Base-by-base conservation (phyloP, 169 alveolate species). In the Cryptosporidium baileyi region DNA sequence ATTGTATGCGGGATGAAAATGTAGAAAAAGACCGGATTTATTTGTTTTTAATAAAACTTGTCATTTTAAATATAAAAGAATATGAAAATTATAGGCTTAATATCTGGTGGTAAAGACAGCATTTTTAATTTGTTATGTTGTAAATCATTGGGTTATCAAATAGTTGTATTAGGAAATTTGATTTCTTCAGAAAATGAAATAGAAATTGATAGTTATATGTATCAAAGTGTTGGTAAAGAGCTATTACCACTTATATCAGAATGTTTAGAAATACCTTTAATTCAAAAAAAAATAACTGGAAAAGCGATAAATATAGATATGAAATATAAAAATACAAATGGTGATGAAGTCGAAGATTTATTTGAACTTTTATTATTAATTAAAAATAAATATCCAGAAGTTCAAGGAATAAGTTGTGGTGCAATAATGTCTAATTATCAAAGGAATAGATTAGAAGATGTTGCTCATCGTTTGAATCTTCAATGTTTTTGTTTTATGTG, bases 401-500 rank as follows among this genome's bases (percentile, higher is more conserved):
- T 96, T 24, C 89, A 94, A 40, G 98, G 96, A 15, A 97, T 97
- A 22, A 90, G 96, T 34, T 93, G 97, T 63, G 99, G 99, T 3
- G 99, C 99, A 40, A 96, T 97, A n/a, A 92, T 95, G 80, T 96
- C 99, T 13, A 96, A 95, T 60, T 98, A 97, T 82, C 98, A 97
- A 88, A 95, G 98, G 80, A 91, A 92, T 62, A 94, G 99, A 89
- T 97, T 97, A 19, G 98, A 96, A 89, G 94, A 97, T 89, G 97
- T 98, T 90, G 97, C 97, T 67, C 89, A 81, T 47, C 49, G 96
- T 57, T 61, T 63, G 26, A 88, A 80, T 34, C 49, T 79, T 52
- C 89, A 59, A 89, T 85, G 80, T 88, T 89, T 30, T 91, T 90
- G 59, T 85, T 93, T 90, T 80, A 74, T 94, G 80, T 95, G 97